These are phyloP conservation scores for Haematococcus sp. DNA, from an alignment of 139 green algal species.

Conservation along the genomic window DNA sequence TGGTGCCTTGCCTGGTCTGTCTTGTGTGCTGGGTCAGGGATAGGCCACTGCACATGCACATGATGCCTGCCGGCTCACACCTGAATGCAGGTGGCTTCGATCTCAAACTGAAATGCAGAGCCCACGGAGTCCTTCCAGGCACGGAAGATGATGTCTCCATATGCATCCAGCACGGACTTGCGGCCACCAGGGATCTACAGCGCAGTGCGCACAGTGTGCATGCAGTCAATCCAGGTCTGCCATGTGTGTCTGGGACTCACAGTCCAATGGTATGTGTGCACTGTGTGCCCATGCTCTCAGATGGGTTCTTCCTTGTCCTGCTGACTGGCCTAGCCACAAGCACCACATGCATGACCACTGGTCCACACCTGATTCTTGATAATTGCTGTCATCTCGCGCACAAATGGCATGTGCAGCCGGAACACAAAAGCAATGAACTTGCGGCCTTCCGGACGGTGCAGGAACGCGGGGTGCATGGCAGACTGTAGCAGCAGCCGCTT, in stretches of 20 bases:
- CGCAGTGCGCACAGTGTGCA: not conserved
- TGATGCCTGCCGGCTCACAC: too few species aligned
- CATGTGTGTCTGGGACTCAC: not conserved
- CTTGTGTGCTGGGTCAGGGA: too few species aligned
- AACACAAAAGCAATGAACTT: constrained; percentile 73
- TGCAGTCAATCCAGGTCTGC: not conserved
- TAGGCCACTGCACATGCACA: not conserved
- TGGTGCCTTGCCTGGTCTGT: too few species aligned
- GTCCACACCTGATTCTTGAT: constrained; percentile 70
- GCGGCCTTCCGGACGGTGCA: constrained; percentile 62
- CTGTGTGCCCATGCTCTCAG: too few species aligned
- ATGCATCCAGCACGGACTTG: constrained; percentile 69
- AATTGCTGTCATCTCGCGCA: constrained; percentile 66
- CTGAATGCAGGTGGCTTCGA: constrained; percentile 66
- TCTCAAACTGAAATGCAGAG: constrained; percentile 22
- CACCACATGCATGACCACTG: not conserved
- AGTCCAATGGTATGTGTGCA: too few species aligned
- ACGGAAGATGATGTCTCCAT: constrained; percentile 75
- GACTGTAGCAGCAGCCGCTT: constrained; percentile 68
- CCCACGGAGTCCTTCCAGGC: constrained; percentile 58
- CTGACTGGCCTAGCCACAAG: not conserved
- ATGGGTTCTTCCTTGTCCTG: too few species aligned
- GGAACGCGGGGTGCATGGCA: constrained; percentile 65
- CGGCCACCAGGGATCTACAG: constrained; percentile 54
- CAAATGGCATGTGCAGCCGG: constrained; percentile 58